Evolutionary conservation across 257 asterid species (phyloP).

Genomic region (Salvia hispanica): DNA sequence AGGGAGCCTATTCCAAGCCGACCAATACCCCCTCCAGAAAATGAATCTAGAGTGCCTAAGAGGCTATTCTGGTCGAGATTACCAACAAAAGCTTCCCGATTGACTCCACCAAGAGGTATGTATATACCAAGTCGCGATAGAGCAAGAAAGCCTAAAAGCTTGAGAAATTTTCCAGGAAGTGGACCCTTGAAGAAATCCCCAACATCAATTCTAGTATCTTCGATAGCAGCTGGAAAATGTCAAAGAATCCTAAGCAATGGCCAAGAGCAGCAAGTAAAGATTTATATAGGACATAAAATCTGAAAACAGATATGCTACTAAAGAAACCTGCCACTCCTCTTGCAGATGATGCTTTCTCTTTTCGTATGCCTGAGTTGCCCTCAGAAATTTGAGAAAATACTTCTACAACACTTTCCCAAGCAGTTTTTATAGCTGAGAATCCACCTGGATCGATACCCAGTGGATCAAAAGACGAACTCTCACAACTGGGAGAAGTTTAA

Average conservation of each 20-base stretch:
- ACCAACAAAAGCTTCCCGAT: conserved; percentile 87
- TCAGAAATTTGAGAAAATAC: conserved; percentile 55
- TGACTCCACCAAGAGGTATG: conserved; percentile 96
- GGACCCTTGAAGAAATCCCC: conserved; percentile 99
- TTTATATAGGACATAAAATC: conserved; percentile 21
- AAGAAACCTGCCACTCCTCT: conserved; percentile 88
- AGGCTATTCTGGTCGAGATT: conserved; percentile 90
- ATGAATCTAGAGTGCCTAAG: conserved; percentile 88
- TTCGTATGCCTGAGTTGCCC: conserved; percentile 71
- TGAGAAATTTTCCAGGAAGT: conserved; percentile 91
- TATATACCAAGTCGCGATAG: conserved; percentile 91
- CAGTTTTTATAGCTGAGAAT: conserved; percentile 44
- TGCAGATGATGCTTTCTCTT: conserved; percentile 68
- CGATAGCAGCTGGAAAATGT: conserved; percentile 89
- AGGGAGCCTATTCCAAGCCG: conserved; percentile 96
- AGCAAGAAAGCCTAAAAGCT: conserved; percentile 85
- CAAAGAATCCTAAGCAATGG: conserved; percentile 61
- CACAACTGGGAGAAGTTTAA: conserved; percentile 42
- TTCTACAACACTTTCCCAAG: conserved; percentile 52
- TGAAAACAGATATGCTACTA: conserved; percentile 13
- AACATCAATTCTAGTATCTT: conserved; percentile 91
- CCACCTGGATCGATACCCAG: conserved; percentile 66
- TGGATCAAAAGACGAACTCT: conserved; percentile 68
- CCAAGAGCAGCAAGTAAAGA: conserved; percentile 44
- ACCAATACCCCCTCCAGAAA: conserved; percentile 99